Conservation (phyloP, 2,329 filamentous ascomycete species). For the Blastomyces parvus region DNA sequence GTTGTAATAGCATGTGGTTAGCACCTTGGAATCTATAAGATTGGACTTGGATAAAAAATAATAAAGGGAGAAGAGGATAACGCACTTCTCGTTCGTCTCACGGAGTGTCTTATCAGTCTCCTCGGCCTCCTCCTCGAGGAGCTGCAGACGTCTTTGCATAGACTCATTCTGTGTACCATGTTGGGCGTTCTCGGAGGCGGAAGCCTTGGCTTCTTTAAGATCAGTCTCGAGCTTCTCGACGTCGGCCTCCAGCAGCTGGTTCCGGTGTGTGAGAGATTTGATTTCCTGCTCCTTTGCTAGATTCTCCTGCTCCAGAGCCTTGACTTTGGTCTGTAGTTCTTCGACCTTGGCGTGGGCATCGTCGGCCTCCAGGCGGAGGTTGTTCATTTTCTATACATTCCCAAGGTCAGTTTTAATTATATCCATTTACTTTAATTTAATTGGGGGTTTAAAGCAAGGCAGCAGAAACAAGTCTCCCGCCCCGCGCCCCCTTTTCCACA, state of each 20-base stretch:
- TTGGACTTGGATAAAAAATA: background rate
- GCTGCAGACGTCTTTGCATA: conserved; percentile 81
- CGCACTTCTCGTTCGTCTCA: conserved; percentile 98
- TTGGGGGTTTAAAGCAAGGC: background rate
- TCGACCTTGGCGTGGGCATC: conserved; percentile 71
- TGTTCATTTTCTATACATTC: conserved; percentile 26
- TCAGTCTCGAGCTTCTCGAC: conserved; percentile 82
- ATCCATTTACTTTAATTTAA: background rate
- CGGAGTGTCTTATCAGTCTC: conserved; percentile 91
- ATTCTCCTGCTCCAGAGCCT: conserved; percentile 87
- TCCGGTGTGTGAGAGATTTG: conserved; percentile 91
- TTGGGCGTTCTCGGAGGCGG: conserved; percentile 70
- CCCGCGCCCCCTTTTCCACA: background rate
- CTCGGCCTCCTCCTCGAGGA: conserved; percentile 97
- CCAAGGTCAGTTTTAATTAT: background rate
- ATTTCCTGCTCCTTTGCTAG: conserved; percentile 96
- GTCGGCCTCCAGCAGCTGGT: conserved; percentile 77
- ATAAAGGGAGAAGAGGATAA: conserved; percentile 16
- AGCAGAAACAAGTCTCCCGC: background rate
- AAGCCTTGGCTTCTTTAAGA: conserved; percentile 80
- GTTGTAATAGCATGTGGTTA: conserved; percentile 10
- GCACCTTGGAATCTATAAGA: background rate
- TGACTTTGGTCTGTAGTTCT: conserved; percentile 79
- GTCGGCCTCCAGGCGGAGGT: conserved; percentile 89
- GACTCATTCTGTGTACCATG: conserved; percentile 85